phyloP scores from a whole-genome alignment of 2,329 filamentous ascomycete genomes.

The Sporothrix pallida region DNA sequence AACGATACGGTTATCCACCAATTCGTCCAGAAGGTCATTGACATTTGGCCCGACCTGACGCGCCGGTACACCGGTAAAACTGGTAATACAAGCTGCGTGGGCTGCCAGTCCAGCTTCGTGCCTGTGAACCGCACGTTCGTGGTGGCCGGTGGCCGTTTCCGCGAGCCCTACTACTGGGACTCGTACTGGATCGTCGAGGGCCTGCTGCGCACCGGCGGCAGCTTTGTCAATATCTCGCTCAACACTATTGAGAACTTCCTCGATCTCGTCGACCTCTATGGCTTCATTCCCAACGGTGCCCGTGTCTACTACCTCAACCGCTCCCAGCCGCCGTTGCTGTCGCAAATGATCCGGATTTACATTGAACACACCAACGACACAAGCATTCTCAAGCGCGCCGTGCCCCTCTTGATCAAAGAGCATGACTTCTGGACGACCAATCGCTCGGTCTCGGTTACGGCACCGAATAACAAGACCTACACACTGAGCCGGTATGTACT shows the following conservation, averaged over 20 bases:
- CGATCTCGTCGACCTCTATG: slow-evolving; percentile 67
- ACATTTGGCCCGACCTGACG: slow-evolving; percentile 72
- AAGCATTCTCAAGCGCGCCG: slow-evolving; percentile 62
- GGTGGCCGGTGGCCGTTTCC: slow-evolving; percentile 73
- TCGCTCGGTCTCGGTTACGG: slow-evolving; percentile 60
- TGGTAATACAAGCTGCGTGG: slow-evolving; percentile 54
- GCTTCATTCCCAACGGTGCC: slow-evolving; percentile 72
- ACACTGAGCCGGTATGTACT: slow-evolving; percentile 59
- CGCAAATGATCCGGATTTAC: slow-evolving; percentile 70
- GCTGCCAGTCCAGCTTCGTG: slow-evolving; percentile 69
- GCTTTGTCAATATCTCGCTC: slow-evolving; percentile 65
- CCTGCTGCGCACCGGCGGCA: slow-evolving; percentile 66
- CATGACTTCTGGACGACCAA: slow-evolving; percentile 68
- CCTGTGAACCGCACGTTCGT: slow-evolving; percentile 71
- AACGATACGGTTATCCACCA: slow-evolving; percentile 63
- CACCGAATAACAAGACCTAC: slow-evolving; percentile 54
- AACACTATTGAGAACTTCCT: slow-evolving; percentile 75
- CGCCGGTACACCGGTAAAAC: slow-evolving; percentile 59
- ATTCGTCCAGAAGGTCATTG: slow-evolving; percentile 68
- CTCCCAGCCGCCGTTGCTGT: slow-evolving; percentile 69
- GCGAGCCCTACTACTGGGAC: slow-evolving; percentile 75
- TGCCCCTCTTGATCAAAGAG: slow-evolving; percentile 68
- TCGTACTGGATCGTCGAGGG: slow-evolving; percentile 73
- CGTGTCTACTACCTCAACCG: slow-evolving; percentile 69
- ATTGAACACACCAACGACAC: slow-evolving; percentile 69